Base-by-base conservation (phyloP, 2,329 filamentous ascomycete genomes). In the Venturia effusa region DNA sequence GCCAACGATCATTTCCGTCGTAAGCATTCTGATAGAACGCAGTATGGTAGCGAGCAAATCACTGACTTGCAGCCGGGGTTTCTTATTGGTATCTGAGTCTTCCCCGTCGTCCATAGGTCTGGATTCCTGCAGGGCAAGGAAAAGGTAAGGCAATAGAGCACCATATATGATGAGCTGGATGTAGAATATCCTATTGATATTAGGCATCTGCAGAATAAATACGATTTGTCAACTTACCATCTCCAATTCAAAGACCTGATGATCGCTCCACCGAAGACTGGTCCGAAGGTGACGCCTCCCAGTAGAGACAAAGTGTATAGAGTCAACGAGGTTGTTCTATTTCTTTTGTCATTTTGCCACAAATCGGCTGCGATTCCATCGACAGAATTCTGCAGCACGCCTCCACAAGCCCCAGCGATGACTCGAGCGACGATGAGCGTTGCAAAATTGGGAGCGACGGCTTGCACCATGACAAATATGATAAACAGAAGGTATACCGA, bases 1-100 rank as follows among this genome's bases (percentile, higher is more conserved):
- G 51, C 80, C 73, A 2, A 82, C 75, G 0, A 83, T 79, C 3
- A 76, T 76, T 70, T 83, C 80, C 1, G 80, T 82, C 67, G 71
- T 73, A 4, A 81, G 74, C 68, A 81, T 76, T 43, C 74, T 73
- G 17, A 71, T 54, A 0, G 76, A 75, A 11, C 74, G 69, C 13
- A 64, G 65, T 19, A 72, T 68, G 54, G 69, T 61, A 32, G 6
- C 43, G 17, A 64, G 37, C 51, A 64, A n/a, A 37, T 34, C 62
- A 27, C 30, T 41, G 54, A 24, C 34, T 30, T 30, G 40, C 40
- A 5, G 15, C 40, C 11, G 7, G 22, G 15, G 30, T 30, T 32
- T 61, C 30, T 19, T 10, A 22, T 7, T 22, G 22, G 19, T 22
- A 2, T 24, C 15, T 59, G 32, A 24, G 11, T 19, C 7, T 10